These are phyloP conservation scores for Kwoniella shandongensis DNA, from an alignment of 768 basidiomycete species.

Conservation along the genomic window DNA sequence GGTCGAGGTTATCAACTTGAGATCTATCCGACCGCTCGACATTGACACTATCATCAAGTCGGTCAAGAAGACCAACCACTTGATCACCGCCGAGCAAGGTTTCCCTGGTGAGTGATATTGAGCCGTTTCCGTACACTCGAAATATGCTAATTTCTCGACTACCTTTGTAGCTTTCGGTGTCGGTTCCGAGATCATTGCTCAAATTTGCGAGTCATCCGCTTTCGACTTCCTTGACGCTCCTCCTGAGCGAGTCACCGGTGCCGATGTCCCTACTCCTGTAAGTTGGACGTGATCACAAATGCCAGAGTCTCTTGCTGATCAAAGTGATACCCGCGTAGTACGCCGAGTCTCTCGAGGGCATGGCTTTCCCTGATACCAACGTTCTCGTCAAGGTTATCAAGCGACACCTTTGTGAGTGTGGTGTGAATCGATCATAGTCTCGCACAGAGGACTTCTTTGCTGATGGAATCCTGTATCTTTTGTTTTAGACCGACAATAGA, in stretches of 20 bases:
- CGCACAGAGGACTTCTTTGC: no score
- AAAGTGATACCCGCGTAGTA: conserved; percentile 62
- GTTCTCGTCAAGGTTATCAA: conserved; percentile 92
- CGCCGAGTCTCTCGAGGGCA: conserved; percentile 79
- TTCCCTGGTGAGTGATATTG: conserved; percentile 64
- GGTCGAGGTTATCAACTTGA: conserved; percentile 90
- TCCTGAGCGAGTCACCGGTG: conserved; percentile 95
- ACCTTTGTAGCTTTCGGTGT: conserved; percentile 73
- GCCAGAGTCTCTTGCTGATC: no score
- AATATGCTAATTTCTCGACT: not conserved
- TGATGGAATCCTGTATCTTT: no score
- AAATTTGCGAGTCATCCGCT: conserved; percentile 94
- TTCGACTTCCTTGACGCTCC: conserved; percentile 99
- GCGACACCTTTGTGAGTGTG: conserved; percentile 59
- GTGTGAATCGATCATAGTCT: not conserved
- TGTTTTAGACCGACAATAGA: conserved; percentile 36
- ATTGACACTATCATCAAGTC: conserved; percentile 95
- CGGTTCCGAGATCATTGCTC: conserved; percentile 96
- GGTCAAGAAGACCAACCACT: conserved; percentile 97
- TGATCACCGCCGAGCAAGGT: conserved; percentile 94
- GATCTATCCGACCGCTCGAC: conserved; percentile 84
- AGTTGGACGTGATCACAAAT: no score
- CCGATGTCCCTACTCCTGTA: conserved; percentile 92
- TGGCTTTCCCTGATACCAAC: conserved; percentile 90
- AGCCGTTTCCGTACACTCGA: not conserved